Evolutionary conservation across 2,329 filamentous ascomycete species (phyloP), one percentile per base, ranked within the genome.

Genomic region (Metarhizium humberi): DNA sequence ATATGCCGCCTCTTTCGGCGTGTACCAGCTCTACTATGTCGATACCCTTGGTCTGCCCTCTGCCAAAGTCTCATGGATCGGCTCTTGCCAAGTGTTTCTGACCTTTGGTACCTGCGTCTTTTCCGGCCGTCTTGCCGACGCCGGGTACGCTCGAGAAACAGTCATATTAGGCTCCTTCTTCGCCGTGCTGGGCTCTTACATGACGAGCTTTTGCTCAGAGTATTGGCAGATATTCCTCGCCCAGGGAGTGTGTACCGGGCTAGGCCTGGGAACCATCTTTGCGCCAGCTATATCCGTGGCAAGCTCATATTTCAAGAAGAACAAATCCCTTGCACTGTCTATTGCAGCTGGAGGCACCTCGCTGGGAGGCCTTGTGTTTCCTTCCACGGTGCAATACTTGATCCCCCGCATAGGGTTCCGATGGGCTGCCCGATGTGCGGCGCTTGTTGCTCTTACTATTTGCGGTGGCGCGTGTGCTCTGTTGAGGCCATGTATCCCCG

Each of bases 341-440:
- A 63, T 86, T 6, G 78, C 80, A 2, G 81, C 82, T 2, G 78
- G 75, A 5, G 84, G 84, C 3, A 81, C 77, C 36, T 78, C 77
- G 7, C 70, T 82, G 10, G 80, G 80, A 4, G 78, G 80, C 32
- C 67, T 84, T n/a, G 67, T 82, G 10, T 84, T 81, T 58, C 80
- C 81, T 0, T 73, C 79, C 13, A 72, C 76, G 13, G 78, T 86
- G 62, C 75, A 82, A 60, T 75, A 79, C 50, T 69, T 86, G 20
- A 73, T 82, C 10, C 79, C 80, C 0, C 64, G 70, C 13, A 73
- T 86, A 36, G 83, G 83, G 1, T 87, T 87, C 59, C 71, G 73
- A 0, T 86, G 84, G 82, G 77, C 82, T 0, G 82, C 84, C 3
- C 73, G 87, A 6, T 77, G 82, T 13, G 73, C 88, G 1, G 86